Evolutionary conservation across 352 stramenopile genomes (phyloP), one percentile per base, ranked within the genome.

Genomic region (Globisporangium alternatum): DNA sequence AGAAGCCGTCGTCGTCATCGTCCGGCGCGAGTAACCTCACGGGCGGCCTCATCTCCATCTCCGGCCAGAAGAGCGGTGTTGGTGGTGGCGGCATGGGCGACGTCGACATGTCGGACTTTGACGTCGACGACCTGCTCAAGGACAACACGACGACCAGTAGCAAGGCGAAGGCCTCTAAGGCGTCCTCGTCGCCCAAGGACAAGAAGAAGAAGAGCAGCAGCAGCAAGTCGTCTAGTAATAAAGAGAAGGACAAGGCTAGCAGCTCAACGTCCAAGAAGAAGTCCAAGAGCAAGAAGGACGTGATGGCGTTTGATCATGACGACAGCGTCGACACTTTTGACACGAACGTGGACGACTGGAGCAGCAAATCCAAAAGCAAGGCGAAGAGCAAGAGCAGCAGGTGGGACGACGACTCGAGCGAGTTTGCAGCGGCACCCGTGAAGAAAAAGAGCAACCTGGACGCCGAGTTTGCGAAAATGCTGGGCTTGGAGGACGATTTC

Each of bases 391-490:
- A 73, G 45, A 66, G 44, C 5, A 75, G 61, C 12, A 66, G 66
- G n/a, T 59, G 74, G 63, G 33, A 68, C 8, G 60, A 71, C 47
- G 67, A 80, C 43, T 70, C 70, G 33, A 35, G 41, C 19, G 54
- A 71, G 15, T 64, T 71, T n/a, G 31, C 35, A n/a, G 58, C 6
- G 31, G 31, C 41, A 2, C 56, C 67, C 6, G 44, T 62, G 51
- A 80, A 76, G 61, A 85, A 83, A 49, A 87, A 81, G 25, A 66
- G 63, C 9, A 65, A 48, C 12, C 68, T 91, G 7, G 77, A 89
- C 51, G 76, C 77, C 53, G 82, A 91, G 56, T 91, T 91, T 56
- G 72, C 77, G 7, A 78, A 86, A 33, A 89, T 91, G 78, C 57
- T 91, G 3, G 78, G 78, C 0, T 64, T 90, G 0, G 78, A 86